phyloP scores from a whole-genome alignment of 2,329 filamentous ascomycete genomes.

The Fusarium equiseti region DNA sequence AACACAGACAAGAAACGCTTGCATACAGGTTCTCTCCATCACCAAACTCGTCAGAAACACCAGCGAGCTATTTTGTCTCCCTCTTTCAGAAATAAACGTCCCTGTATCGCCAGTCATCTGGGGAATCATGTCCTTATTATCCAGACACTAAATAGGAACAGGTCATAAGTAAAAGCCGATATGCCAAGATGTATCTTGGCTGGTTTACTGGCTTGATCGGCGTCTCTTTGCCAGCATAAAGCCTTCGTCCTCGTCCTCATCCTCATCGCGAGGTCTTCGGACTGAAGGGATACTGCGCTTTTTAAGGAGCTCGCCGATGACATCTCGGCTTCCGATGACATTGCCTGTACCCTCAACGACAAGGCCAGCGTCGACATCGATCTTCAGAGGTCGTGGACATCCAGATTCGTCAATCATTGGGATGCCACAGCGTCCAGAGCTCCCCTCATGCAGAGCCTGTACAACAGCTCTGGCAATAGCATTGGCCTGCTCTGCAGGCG shows the following conservation, averaged over 20 bases:
- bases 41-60: background rate
- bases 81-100: background rate
- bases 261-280: slow-evolving; percentile 37
- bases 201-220: slow-evolving; percentile 33
- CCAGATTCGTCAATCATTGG: slow-evolving; percentile 62
- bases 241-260: slow-evolving; percentile 31
- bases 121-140: background rate
- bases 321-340: slow-evolving; percentile 54
- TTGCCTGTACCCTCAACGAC: slow-evolving; percentile 60
- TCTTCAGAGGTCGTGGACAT: slow-evolving; percentile 55
- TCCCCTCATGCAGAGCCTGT: slow-evolving; percentile 58
- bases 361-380: slow-evolving; percentile 61
- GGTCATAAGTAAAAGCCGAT: no score
- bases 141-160: background rate
- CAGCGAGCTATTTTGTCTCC: background rate
- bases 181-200: background rate
- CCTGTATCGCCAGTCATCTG: background rate
- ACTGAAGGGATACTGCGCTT: slow-evolving; percentile 29
- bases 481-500: slow-evolving; percentile 56
- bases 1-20: slow-evolving; percentile 2
- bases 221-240: slow-evolving; percentile 41
- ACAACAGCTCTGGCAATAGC: slow-evolving; percentile 60
- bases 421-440: slow-evolving; percentile 54
- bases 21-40: background rate
- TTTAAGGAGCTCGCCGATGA: slow-evolving; percentile 48